These are phyloP conservation scores for Botrytis paeoniae DNA, from an alignment of 2,329 filamentous ascomycete genomes.

Conservation along the genomic window DNA sequence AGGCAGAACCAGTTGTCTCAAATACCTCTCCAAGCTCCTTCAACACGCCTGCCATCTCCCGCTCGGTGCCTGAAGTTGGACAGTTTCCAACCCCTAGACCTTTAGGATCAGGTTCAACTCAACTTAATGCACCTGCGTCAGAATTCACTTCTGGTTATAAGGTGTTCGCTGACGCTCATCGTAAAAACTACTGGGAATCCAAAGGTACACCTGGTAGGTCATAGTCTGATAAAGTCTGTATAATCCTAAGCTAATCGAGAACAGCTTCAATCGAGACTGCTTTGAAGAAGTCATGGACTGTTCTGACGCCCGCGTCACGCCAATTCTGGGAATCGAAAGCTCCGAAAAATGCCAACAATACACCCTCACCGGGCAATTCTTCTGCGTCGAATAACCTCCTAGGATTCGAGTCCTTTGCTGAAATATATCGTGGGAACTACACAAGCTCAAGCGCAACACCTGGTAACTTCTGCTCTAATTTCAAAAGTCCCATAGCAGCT, in stretches of 20 bases:
- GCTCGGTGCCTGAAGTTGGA: background rate
- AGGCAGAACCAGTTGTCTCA: background rate
- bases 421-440: background rate
- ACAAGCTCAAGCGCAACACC: background rate
- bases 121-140: background rate
- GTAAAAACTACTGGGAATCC: background rate
- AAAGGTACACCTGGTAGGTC: background rate
- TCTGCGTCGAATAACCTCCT: background rate
- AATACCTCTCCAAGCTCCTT: background rate
- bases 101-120: background rate
- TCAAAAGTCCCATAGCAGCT: background rate
- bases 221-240: too few relatives aligned
- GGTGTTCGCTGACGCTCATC: background rate
- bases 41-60: background rate
- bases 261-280: background rate
- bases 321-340: background rate
- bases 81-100: background rate
- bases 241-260: background rate
- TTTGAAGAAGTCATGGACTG: background rate
- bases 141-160: background rate
- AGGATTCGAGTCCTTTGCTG: background rate
- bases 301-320: background rate
- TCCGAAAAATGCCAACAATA: background rate
- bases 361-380: background rate
- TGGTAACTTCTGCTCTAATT: background rate